Evolutionary conservation across 1,284 basidiomycete genomes (phyloP), one percentile per base, ranked within the genome.

Genomic region (Ceratorhiza oryzae-sativae): DNA sequence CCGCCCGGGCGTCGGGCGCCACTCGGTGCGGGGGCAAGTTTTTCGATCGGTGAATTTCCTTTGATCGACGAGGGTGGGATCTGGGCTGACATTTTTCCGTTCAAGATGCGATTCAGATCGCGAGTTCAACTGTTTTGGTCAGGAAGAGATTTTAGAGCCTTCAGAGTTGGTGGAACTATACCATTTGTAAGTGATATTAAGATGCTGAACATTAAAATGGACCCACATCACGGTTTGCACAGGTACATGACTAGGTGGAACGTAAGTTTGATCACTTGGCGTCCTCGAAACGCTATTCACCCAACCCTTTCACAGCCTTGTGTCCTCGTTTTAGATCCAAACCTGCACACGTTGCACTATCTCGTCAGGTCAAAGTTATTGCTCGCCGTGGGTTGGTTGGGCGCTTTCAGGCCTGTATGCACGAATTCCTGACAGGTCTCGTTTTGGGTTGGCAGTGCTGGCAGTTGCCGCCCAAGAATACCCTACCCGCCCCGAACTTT

Each of bases 201-300:
- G 20, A n/a, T 5, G 51, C 3, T 18, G 3, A 18, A 3, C 9
- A 9, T 34, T 20, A 8, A 45, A 25, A n/a, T 8, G 46, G n/a
- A 36, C 23, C 34, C 30, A 36, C 42, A 27, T 55, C 9, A 34
- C 12, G 12, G n/a, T 9, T 55, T 27, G 45, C 20, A n/a, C 25
- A 67, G 63, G 20, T 67, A 36, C 18, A 55, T 67, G 48, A 55
- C 63, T 25, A 67, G 51, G 20, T 67, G 63, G 63, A 67, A 67
- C 25, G 63, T 67, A 32, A 42, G 63, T 67, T 32, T 23, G 49
- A 27, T 49, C 20, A 34, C n/a, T 67, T 12, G 13, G 12, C 20
- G 18, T 18, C 39, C 27, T 9, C 18, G 30, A 2, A 55, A 27
- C 30, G 6, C 5, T 13, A 12, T 3, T n/a, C 23, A 20, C n/a